Evolutionary conservation across 225 moss, liverwort and hornwort species (phyloP), one percentile per base, ranked within the genome.

Genomic region (Climacium dendroides): DNA sequence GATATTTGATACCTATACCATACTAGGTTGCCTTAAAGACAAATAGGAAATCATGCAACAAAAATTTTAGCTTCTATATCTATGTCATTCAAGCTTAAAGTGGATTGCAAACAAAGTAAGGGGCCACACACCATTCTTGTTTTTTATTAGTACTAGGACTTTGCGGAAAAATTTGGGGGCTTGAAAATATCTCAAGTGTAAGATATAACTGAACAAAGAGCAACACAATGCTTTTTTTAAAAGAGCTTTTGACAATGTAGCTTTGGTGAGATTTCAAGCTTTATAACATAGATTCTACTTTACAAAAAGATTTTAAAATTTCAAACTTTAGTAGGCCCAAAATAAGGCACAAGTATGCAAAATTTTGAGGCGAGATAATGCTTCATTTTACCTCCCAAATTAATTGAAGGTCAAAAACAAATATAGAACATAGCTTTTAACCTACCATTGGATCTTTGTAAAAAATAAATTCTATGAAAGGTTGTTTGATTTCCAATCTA

Each of bases 311-410:
- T 37, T 3, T 12, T 5, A n/a, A 11, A 11, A 20, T 11, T 66
- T 22, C 3, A 6, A 6, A n/a, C 20, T n/a, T 11, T 11, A 11
- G 9, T 20, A n/a, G 22, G 4, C 12, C 20, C 12, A 22, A 67
- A 12, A 12, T 37, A 37, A 22, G 12, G 4, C 22, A 22, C 8
- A 20, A 12, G 2, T 37, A 67, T 37, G 22, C 11, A 37, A n/a
- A 66, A 20, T 66, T 20, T n/a, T 9, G 5, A 19, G 11, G 25
- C 24, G 22, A 67, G 37, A n/a, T n/a, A n/a, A 11, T 66, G 2
- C 37, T 67, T 3, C 0, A 0, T 2, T n/a, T 22, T 10, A 20
- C 6, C 0, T n/a, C 6, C 7, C 7, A 5, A n/a, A 20, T 58
- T 24, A 10, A 58, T n/a, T 66, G 4, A 11, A 66, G 10, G 22